phyloP scores from a whole-genome alignment of 1,284 basidiomycete species.

The Naganishia liquefaciens region DNA sequence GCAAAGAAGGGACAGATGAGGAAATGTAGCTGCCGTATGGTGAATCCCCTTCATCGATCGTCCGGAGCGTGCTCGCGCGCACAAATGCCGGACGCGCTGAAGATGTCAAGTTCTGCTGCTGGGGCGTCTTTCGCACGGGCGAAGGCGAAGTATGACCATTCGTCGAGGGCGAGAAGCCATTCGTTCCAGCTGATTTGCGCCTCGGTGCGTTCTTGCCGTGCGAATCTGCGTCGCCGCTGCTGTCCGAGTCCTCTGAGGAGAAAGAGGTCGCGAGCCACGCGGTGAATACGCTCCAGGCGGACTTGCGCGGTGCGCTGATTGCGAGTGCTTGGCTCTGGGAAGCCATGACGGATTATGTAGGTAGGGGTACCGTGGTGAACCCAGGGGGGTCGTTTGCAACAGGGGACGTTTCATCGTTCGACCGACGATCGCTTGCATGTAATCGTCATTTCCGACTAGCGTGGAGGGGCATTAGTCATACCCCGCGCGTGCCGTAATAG shows the following conservation, averaged over 20 bases:
- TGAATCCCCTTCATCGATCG: conserved; percentile 33
- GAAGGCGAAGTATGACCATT: conserved; percentile 2
- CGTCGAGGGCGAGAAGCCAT: conserved; percentile 16
- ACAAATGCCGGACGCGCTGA: conserved; percentile 25
- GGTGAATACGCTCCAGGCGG: conserved; percentile 17
- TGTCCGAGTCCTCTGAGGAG: conserved; percentile 15
- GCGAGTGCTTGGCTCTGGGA: no score
- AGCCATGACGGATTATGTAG: no score
- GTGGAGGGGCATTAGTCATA: no score
- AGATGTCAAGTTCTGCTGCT: not conserved
- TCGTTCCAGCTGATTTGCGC: not conserved
- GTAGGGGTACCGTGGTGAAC: no score
- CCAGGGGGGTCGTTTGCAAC: no score
- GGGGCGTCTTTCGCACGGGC: not conserved
- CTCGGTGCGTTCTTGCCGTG: not conserved
- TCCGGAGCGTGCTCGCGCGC: conserved; percentile 26
- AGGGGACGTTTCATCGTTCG: no score
- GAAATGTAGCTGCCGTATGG: conserved; percentile 27
- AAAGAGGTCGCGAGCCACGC: conserved; percentile 19
- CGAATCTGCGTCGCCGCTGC: not conserved
- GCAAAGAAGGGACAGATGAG: conserved; percentile 8
- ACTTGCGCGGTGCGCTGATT: not conserved
- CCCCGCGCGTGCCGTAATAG: no score
- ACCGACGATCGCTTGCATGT: no score
- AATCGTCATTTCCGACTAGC: no score